Conservation (phyloP, 257 asterid genomes). For the Schizonepeta tenuifolia region DNA sequence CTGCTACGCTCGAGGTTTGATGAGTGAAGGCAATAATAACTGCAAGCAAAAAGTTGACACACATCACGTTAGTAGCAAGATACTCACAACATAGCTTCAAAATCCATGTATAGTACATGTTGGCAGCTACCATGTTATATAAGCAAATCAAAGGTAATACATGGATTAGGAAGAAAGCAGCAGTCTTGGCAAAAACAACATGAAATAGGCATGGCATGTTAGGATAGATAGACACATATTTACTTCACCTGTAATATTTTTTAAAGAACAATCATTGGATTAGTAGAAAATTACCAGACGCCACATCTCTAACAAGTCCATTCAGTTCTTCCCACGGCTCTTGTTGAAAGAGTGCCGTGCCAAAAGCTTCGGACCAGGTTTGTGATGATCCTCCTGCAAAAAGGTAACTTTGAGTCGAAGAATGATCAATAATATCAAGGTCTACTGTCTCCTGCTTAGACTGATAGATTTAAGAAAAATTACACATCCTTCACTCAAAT, state of each 20-base stretch:
- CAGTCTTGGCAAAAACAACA: background rate
- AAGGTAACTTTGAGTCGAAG: background rate
- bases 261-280: conserved; percentile 3
- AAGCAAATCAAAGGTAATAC: background rate
- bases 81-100: conserved; percentile 3
- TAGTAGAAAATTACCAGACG: conserved; percentile 44
- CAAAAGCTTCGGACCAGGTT: conserved; percentile 74
- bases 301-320: conserved; percentile 22
- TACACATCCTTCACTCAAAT: too few species aligned
- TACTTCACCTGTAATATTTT: background rate
- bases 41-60: conserved; percentile 30
- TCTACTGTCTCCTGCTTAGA: too few species aligned
- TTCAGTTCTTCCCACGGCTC: conserved; percentile 69
- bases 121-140: background rate
- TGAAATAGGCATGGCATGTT: background rate
- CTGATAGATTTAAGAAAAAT: too few species aligned
- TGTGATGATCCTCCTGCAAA: conserved; percentile 84
- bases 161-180: background rate
- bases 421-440: too few species aligned
- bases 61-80: conserved; percentile 22
- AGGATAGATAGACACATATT: background rate
- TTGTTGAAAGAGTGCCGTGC: conserved; percentile 77
- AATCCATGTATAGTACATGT: background rate
- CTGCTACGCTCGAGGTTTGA: conserved; percentile 20
- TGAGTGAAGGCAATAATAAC: conserved; percentile 19